These are phyloP conservation scores for Ambrosia hybrid DNA, from an alignment of 140 eudicot species.

Conservation along the genomic window DNA sequence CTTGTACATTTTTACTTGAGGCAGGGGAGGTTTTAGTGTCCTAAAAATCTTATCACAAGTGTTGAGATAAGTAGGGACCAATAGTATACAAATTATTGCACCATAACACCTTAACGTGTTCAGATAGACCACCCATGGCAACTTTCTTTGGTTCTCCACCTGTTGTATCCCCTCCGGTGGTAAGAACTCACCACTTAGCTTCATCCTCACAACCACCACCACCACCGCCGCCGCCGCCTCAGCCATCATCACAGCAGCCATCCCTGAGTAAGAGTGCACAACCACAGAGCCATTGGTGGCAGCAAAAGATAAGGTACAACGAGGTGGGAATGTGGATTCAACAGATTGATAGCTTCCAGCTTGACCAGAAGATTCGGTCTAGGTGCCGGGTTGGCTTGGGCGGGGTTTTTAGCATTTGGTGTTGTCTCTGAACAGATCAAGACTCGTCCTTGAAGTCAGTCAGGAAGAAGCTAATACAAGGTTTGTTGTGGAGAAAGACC, in stretches of 20 bases:
- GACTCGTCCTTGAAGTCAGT: slow-evolving; percentile 78
- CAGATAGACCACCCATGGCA: slow-evolving; percentile 48
- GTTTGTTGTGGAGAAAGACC: too few relatives aligned
- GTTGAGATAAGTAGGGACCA: slow-evolving; percentile 68
- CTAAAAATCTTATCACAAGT: slow-evolving; percentile 26
- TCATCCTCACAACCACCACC: slow-evolving; percentile 51
- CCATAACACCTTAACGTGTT: slow-evolving; percentile 2
- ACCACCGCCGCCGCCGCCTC: slow-evolving; percentile 37
- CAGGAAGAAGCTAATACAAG: slow-evolving; percentile 21
- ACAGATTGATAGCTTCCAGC: slow-evolving; percentile 86
- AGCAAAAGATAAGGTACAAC: slow-evolving; percentile 26
- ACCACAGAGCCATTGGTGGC: slow-evolving; percentile 22
- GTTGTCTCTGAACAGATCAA: slow-evolving; percentile 87
- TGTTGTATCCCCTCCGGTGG: slow-evolving; percentile 50
- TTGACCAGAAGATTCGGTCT: slow-evolving; percentile 89
- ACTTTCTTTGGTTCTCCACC: slow-evolving; percentile 66
- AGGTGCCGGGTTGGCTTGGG: slow-evolving; percentile 98
- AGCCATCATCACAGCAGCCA: slow-evolving; percentile 31
- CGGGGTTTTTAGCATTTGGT: slow-evolving; percentile 76
- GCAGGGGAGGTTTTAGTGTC: neutral
- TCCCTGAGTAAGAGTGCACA: slow-evolving; percentile 37
- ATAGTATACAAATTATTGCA: slow-evolving; percentile 19
- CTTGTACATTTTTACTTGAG: too few relatives aligned
- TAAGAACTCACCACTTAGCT: slow-evolving; percentile 43
- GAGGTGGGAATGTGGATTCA: slow-evolving; percentile 49